Base-by-base conservation (phyloP, 2,329 filamentous ascomycete species). In the Pyrenochaeta sp. region DNA sequence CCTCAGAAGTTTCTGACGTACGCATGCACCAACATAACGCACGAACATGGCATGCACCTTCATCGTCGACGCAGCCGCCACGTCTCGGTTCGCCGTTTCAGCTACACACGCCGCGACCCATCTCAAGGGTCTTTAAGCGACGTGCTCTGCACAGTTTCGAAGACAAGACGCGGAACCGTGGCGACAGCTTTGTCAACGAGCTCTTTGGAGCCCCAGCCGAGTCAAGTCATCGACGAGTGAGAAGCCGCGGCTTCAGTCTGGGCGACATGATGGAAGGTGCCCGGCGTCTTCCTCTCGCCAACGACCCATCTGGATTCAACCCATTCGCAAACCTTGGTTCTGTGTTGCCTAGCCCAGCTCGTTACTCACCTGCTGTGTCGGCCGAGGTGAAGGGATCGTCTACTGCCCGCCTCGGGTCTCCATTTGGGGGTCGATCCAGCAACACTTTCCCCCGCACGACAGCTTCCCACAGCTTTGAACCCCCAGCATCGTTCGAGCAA, bases 161-260 rank as follows among this genome's bases (percentile, higher is more conserved):
- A 52, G 81, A 85, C 21, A 66, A 67, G 45, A 59, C 61, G n/a
- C 66, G 71, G 7, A 69, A 63, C 36, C 68, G 72, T 32, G 69
- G 70, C 17, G 78, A 77, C 32, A 78, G 76, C 56, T 75, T 79
- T 6, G 73, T 76, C 33, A 75, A 72, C 44, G 75, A 81, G 51
- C 67, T 83, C 7, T 81, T 83, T 57, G 75, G 78, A 49, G 75
- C 75, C 30, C 75, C 77, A 33, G 74, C 77, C 23, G 81, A 85
- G 54, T 77, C 78, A 9, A 81, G 82, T 47, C 80, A 84, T 60
- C 82, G 83, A 49, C 82, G 84, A 27, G 80, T 86, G 30, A 82
- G 86, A 35, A 86, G 82, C 61, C 83, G 86, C 37, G 86, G 86
- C 49, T 87, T 86, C 63, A 88, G 85, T 41, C 79, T 84, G 20